These are phyloP conservation scores for Aspergillus unguis DNA, from an alignment of 2,329 filamentous ascomycete species.

Conservation along the genomic window DNA sequence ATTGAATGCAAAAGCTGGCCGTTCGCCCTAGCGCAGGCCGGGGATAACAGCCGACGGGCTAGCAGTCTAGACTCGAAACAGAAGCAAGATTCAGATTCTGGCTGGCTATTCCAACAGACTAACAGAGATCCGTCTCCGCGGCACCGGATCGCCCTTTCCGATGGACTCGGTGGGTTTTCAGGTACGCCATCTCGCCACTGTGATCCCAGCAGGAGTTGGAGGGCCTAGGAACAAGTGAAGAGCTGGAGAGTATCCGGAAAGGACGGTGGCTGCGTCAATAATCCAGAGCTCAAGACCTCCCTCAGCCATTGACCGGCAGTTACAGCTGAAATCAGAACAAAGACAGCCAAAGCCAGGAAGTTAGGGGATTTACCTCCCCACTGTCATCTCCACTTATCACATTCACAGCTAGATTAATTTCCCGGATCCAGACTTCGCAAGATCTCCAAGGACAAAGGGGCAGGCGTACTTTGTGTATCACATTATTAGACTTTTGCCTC, in stretches of 20 bases:
- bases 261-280: too few relatives aligned
- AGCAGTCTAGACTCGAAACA: constrained; percentile 1
- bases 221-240: too few relatives aligned
- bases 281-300: neutral
- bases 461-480: neutral
- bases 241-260: too few relatives aligned
- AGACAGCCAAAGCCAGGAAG: neutral
- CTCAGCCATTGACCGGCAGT: neutral
- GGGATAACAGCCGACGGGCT: neutral
- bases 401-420: neutral
- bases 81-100: neutral
- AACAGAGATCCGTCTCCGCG: constrained; percentile 35
- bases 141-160: constrained; percentile 35
- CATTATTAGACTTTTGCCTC: neutral
- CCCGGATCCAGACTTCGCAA: neutral
- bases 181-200: neutral
- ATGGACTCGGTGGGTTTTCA: constrained; percentile 15
- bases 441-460: neutral
- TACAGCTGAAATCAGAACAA: neutral
- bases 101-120: too few relatives aligned
- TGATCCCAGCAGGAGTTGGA: too few relatives aligned
- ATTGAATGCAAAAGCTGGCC: constrained; percentile 5
- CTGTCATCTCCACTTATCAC: neutral
- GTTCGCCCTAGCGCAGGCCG: neutral
- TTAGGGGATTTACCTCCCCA: constrained; percentile 1